phyloP scores from a whole-genome alignment of 2,329 filamentous ascomycete genomes.

The Ampelomyces quisqualis region DNA sequence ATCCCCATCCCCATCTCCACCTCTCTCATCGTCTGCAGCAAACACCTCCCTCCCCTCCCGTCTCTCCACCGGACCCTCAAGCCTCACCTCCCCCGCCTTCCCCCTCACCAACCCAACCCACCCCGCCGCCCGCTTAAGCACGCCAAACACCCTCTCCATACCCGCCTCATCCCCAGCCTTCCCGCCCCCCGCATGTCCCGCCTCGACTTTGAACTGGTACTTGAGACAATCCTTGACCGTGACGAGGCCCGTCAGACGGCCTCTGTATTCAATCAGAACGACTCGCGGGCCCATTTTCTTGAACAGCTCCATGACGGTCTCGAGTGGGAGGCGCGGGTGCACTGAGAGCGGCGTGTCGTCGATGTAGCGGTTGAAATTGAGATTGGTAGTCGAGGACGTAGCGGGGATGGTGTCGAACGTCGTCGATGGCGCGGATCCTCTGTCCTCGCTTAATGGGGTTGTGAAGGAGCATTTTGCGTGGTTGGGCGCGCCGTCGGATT shows the following conservation, averaged over 20 bases:
- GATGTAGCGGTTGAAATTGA: conserved; percentile 86
- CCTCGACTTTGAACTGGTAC: conserved; percentile 95
- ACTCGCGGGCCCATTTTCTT: conserved; percentile 95
- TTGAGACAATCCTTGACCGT: conserved; percentile 97
- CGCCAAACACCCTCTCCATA: conserved; percentile 32
- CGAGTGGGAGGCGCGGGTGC: conserved; percentile 85
- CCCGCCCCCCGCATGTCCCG: conserved; percentile 61
- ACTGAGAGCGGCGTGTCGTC: conserved; percentile 87
- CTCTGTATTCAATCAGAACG: conserved; percentile 88
- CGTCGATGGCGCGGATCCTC: conserved; percentile 23
- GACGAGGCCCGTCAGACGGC: conserved; percentile 78
- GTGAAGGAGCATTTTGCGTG: conserved; percentile 74
- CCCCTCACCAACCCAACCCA: conserved; percentile 26
- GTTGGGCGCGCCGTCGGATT: conserved; percentile 63
- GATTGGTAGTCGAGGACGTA: conserved; percentile 56
- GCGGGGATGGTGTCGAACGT: conserved; percentile 63
- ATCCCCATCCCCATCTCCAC: conserved; percentile 5
- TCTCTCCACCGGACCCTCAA: conserved; percentile 24
- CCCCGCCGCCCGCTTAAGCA: conserved; percentile 16
- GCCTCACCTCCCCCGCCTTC: conserved; percentile 25
- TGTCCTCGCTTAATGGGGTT: conserved; percentile 38
- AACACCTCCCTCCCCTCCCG: conserved; percentile 8
- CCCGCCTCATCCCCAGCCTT: conserved; percentile 23
- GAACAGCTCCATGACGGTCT: conserved; percentile 98
- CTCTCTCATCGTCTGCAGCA: conserved; percentile 13